Conservation (phyloP, 495 filamentous ascomycete genomes). For the Penicillium tannophilum region DNA sequence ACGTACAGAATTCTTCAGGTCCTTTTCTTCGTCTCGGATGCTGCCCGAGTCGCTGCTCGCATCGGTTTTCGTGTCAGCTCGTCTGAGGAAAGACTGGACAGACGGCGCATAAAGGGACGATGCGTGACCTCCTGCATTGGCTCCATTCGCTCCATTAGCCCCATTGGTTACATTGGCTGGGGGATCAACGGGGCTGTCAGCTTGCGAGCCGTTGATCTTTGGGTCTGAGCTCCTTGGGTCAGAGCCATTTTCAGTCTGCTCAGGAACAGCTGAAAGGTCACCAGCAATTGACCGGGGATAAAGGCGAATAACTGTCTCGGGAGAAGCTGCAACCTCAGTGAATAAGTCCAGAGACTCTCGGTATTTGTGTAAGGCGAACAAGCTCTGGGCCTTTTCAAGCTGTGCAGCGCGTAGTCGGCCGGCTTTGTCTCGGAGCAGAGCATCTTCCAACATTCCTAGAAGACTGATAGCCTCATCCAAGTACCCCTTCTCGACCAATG, state of each 20-base stretch:
- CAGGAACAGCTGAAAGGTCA: constrained; percentile 62
- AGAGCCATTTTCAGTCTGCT: constrained; percentile 50
- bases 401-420: constrained; percentile 79
- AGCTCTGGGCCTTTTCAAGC: constrained; percentile 82
- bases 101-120: constrained; percentile 51
- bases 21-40: constrained; percentile 38
- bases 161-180: constrained; percentile 21
- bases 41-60: constrained; percentile 50
- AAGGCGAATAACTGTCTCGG: constrained; percentile 82
- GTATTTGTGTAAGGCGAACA: constrained; percentile 84
- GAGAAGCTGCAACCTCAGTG: constrained; percentile 83
- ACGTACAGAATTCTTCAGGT: constrained; percentile 75
- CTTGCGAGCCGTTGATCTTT: constrained; percentile 38
- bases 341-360: constrained; percentile 89
- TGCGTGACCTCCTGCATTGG: neutral
- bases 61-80: constrained; percentile 21
- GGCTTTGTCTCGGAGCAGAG: constrained; percentile 79
- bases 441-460: constrained; percentile 86
- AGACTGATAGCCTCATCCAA: constrained; percentile 94
- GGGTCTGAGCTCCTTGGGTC: constrained; percentile 36
- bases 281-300: constrained; percentile 87
- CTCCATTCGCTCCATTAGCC: constrained; percentile 4
- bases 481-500: constrained; percentile 72
- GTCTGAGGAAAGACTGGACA: constrained; percentile 58
- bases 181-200: constrained; percentile 31